Evolutionary conservation across 805 yeast genomes (phyloP), one percentile per base, ranked within the genome.

Genomic region (Yarrowia hollandica): DNA sequence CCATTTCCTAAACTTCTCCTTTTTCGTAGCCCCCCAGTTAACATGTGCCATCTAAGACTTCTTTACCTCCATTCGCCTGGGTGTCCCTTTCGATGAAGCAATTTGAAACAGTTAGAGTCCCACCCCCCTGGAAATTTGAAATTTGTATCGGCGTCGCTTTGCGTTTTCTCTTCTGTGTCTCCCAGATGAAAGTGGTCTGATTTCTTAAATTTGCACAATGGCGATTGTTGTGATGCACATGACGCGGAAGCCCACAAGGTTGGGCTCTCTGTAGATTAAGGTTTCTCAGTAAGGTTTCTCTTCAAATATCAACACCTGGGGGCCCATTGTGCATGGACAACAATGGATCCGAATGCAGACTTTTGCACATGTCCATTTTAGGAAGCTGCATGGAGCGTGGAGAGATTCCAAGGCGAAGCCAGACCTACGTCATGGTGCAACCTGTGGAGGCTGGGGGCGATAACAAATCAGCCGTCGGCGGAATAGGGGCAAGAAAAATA

Each of bases 341-440:
- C 33, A 41, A 28, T 28, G 16, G 6, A 14, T 4, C 52, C 33
- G 18, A 44, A 44, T 44, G 52, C 35, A 44, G 52, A 44, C 12
- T 19, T 26, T 7, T 4, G 35, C 23, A n/a, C 52, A 44, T 28
- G 35, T 44, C 52, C 52, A 18, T 7, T 28, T 44, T 28, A 44
- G 52, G 52, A 18, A 44, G 35, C 52, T 44, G 52, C 52, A 44
- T 44, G 35, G 52, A 44, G 35, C 52, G 35, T 34, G 28, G 50
- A 10, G 25, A 25, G 26, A 39, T n/a, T n/a, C n/a, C n/a, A n/a
- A n/a, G n/a, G n/a, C n/a, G n/a, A n/a, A n/a, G n/a, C n/a, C n/a
- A n/a, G 18, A 18, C 11, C 48, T 41, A 41, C 48, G 48, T 41
- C 48, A 41, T 41, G n/a, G n/a, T n/a, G n/a, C n/a, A n/a, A n/a